These are phyloP conservation scores for Penicillium bovifimosum DNA, from an alignment of 495 filamentous ascomycete genomes.

Conservation along the genomic window DNA sequence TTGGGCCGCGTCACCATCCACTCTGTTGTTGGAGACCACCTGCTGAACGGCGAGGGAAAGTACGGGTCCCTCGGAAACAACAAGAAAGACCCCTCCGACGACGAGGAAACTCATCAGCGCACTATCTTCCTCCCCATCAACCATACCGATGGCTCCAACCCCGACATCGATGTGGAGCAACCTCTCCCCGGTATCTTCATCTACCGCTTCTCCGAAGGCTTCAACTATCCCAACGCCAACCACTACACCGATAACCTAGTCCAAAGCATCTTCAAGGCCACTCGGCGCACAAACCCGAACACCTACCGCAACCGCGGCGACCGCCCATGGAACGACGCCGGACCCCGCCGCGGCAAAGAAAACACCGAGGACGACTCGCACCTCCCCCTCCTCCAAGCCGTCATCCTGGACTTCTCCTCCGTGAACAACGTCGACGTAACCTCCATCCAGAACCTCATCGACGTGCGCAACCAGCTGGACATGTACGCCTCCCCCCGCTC, in stretches of 20 bases:
- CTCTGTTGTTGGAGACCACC: constrained; percentile 79
- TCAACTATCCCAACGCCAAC: constrained; percentile 92
- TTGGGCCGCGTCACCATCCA: constrained; percentile 84
- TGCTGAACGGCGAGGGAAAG: constrained; percentile 56
- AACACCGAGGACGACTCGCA: constrained; percentile 40
- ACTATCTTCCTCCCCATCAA: constrained; percentile 89
- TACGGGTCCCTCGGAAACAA: constrained; percentile 49
- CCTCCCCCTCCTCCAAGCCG: constrained; percentile 75
- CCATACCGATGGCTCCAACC: constrained; percentile 86
- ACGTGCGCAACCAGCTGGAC: constrained; percentile 96
- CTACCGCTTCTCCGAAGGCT: constrained; percentile 94
- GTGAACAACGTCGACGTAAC: constrained; percentile 97
- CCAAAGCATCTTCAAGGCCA: constrained; percentile 64
- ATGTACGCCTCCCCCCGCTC: constrained; percentile 74
- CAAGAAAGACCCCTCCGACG: constrained; percentile 28
- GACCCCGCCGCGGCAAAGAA: constrained; percentile 57
- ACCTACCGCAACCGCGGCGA: constrained; percentile 65
- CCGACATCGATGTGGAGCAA: constrained; percentile 66
- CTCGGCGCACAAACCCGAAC: constrained; percentile 68
- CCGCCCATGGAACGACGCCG: constrained; percentile 94
- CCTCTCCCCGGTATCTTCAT: constrained; percentile 96
- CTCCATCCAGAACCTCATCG: constrained; percentile 90
- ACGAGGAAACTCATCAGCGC: constrained; percentile 38
- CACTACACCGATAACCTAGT: constrained; percentile 84
- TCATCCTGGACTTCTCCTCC: constrained; percentile 92